These are phyloP conservation scores for Naganishia cerealis DNA, from an alignment of 1,284 basidiomycete species.

Conservation along the genomic window DNA sequence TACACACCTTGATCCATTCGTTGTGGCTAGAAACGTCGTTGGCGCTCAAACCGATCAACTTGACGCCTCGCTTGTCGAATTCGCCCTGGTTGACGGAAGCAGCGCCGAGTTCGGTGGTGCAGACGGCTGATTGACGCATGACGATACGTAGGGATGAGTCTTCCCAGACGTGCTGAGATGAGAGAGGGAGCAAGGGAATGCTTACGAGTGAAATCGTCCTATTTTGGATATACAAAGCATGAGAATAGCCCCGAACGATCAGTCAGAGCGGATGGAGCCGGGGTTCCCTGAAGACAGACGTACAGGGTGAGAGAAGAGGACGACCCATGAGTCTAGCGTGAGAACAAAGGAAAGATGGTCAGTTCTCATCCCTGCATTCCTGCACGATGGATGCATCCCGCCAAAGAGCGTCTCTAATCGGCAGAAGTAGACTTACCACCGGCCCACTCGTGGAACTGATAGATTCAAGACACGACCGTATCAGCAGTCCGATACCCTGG, in stretches of 20 bases:
- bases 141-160: not conserved
- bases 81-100: conserved; percentile 82
- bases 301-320: conserved; percentile 90
- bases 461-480: not conserved
- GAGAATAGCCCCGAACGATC: not conserved
- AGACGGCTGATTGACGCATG: conserved; percentile 61
- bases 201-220: conserved; percentile 34
- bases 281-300: conserved; percentile 25
- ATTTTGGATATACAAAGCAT: conserved; percentile 35
- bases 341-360: conserved; percentile 67
- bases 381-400: conserved; percentile 51
- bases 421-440: conserved; percentile 16
- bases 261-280: not conserved
- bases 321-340: conserved; percentile 81
- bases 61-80: conserved; percentile 83
- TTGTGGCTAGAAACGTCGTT: conserved; percentile 84
- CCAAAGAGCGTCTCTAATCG: not conserved
- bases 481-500: conserved; percentile 18
- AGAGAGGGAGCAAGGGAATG: not conserved
- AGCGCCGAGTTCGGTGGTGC: conserved; percentile 95
- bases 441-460: conserved; percentile 35
- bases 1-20: conserved; percentile 69
- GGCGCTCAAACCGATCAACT: conserved; percentile 88
- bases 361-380: conserved; percentile 2
- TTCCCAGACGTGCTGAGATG: conserved; percentile 12